These are phyloP conservation scores for Metschnikowia aberdeeniae DNA, from an alignment of 805 yeast genomes.

Conservation along the genomic window DNA sequence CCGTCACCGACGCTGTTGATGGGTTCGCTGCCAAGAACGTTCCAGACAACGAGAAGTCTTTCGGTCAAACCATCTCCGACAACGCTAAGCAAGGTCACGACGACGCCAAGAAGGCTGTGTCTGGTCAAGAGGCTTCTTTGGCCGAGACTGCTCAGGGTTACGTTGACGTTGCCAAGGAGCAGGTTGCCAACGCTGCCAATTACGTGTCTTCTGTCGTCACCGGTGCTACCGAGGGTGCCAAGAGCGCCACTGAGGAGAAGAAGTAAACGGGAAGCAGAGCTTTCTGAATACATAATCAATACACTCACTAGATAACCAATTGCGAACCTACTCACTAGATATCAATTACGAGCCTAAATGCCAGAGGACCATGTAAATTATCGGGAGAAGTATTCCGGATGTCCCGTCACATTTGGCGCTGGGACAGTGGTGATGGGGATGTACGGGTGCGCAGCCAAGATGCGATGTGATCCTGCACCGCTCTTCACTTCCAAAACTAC, in stretches of 20 bases:
- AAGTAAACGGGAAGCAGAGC: slow-evolving; percentile 11
- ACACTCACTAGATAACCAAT: too few relatives aligned
- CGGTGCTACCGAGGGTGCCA: slow-evolving; percentile 57
- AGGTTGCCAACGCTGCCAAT: slow-evolving; percentile 51
- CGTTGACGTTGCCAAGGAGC: slow-evolving; percentile 53
- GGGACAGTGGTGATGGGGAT: neutral
- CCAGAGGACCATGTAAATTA: too few relatives aligned
- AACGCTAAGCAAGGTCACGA: slow-evolving; percentile 51
- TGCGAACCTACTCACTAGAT: too few relatives aligned
- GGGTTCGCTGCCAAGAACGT: slow-evolving; percentile 52
- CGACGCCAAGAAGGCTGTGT: slow-evolving; percentile 40
- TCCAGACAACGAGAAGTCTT: slow-evolving; percentile 67
- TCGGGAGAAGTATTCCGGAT: too few relatives aligned
- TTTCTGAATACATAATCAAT: neutral
- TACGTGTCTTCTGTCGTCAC: slow-evolving; percentile 50
- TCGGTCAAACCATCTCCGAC: slow-evolving; percentile 66
- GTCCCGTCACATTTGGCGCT: too few relatives aligned
- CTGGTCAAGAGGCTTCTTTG: slow-evolving; percentile 24
- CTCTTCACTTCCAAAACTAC: neutral
- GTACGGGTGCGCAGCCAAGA: neutral
- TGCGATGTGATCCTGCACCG: slow-evolving; percentile 2
- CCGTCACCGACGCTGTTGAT: slow-evolving; percentile 64
- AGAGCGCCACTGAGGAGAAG: slow-evolving; percentile 28
- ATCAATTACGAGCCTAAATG: too few relatives aligned
- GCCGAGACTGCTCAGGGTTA: slow-evolving; percentile 44